phyloP scores from a whole-genome alignment of 1,139 yeast species.

The Petasospora fabianii region DNA sequence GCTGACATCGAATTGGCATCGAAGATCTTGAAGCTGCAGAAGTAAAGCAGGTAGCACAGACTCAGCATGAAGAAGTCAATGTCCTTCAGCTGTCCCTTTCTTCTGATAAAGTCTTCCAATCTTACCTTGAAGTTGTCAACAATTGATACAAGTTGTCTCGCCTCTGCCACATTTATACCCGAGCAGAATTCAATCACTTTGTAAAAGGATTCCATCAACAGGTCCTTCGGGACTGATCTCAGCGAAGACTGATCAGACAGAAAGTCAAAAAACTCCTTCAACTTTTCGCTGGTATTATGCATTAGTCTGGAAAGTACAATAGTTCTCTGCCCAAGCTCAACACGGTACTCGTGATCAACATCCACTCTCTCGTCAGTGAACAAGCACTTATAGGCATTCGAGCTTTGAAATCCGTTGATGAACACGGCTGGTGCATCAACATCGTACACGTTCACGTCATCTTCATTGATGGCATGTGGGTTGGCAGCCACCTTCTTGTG shows the following conservation, averaged over 20 bases:
- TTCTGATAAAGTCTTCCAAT: constrained; percentile 19
- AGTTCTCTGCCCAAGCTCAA: constrained; percentile 11
- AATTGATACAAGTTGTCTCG: constrained; percentile 14
- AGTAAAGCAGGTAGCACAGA: constrained; percentile 18
- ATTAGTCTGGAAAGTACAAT: constrained; percentile 16
- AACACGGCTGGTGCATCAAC: neutral
- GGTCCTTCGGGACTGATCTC: constrained; percentile 3
- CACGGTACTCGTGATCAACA: constrained; percentile 9
- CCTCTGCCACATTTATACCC: constrained; percentile 9
- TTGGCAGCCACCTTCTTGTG: constrained; percentile 4
- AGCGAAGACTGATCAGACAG: constrained; percentile 7
- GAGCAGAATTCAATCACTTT: constrained; percentile 16
- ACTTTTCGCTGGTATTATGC: constrained; percentile 10
- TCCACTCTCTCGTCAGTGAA: constrained; percentile 8
- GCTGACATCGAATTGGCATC: constrained; percentile 14
- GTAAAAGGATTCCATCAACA: constrained; percentile 11
- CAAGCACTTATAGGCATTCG: constrained; percentile 15
- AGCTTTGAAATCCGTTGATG: constrained; percentile 12
- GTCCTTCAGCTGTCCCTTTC: constrained; percentile 20
- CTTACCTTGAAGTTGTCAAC: constrained; percentile 20
- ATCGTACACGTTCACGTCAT: neutral
- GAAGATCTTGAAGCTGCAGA: constrained; percentile 9
- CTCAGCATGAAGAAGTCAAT: constrained; percentile 20
- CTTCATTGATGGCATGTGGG: neutral
- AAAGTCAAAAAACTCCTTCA: constrained; percentile 14